Conservation (phyloP, 768 basidiomycete genomes). For the Suillus tomentosus region DNA sequence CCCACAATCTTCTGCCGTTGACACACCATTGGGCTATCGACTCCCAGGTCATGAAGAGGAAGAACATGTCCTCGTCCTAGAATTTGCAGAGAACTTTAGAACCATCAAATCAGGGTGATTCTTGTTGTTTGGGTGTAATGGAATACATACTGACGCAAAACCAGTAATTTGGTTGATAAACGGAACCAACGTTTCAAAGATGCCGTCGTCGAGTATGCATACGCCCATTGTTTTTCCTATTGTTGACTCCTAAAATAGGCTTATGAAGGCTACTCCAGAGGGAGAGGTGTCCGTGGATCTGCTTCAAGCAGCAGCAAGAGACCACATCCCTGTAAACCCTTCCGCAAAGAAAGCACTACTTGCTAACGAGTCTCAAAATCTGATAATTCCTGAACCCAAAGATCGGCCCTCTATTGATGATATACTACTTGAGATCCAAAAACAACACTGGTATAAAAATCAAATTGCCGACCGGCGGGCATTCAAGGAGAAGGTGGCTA, state of each 20-base stretch:
- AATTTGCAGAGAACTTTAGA: slow-evolving; percentile 51
- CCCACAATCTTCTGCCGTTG: slow-evolving; percentile 13
- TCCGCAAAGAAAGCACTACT: slow-evolving; percentile 14
- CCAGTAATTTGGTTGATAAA: slow-evolving; percentile 68
- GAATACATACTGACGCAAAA: slow-evolving; percentile 10
- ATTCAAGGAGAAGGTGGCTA: slow-evolving; percentile 52
- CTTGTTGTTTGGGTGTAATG: slow-evolving; percentile 9
- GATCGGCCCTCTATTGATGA: slow-evolving; percentile 58
- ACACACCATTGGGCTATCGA: slow-evolving; percentile 25
- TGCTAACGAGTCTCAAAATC: slow-evolving; percentile 1
- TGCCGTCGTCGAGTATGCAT: slow-evolving; percentile 68
- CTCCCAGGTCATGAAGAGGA: slow-evolving; percentile 32
- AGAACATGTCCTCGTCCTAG: slow-evolving; percentile 53
- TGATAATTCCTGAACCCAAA: slow-evolving; percentile 41
- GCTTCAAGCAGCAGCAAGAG: slow-evolving; percentile 65
- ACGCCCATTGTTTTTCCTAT: neutral
- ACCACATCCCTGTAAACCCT: slow-evolving; percentile 73
- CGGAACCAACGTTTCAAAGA: slow-evolving; percentile 64
- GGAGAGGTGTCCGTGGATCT: slow-evolving; percentile 63
- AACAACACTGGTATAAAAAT: slow-evolving; percentile 64
- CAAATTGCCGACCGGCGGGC: slow-evolving; percentile 66
- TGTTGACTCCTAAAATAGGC: slow-evolving; percentile 37
- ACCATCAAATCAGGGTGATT: slow-evolving; percentile 32
- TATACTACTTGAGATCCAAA: slow-evolving; percentile 58
- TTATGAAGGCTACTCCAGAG: slow-evolving; percentile 53